These are phyloP conservation scores for Parastagonospora avenae DNA, from an alignment of 2,329 filamentous ascomycete species.

Conservation along the genomic window DNA sequence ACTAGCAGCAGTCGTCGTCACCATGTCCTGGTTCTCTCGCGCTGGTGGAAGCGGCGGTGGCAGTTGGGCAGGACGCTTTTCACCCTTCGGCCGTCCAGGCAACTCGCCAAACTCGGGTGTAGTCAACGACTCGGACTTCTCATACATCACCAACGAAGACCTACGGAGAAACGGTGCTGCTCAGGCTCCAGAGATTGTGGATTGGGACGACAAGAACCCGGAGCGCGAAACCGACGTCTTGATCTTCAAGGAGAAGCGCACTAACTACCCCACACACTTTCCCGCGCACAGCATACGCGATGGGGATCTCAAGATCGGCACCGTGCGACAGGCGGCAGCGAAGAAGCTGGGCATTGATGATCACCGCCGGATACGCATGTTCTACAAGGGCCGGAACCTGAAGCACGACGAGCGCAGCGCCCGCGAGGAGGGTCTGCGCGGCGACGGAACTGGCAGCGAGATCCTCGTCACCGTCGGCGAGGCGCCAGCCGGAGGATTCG, in stretches of 20 bases:
- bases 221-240: constrained; percentile 70
- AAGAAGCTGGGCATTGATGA: constrained; percentile 68
- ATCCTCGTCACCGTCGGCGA: constrained; percentile 65
- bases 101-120: constrained; percentile 52
- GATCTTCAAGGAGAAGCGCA: constrained; percentile 69
- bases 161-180: constrained; percentile 56
- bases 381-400: constrained; percentile 74
- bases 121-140: constrained; percentile 77
- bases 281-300: constrained; percentile 77
- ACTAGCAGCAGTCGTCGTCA: constrained; percentile 49
- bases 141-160: constrained; percentile 82
- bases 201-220: constrained; percentile 47
- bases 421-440: constrained; percentile 62
- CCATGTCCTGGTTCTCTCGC: constrained; percentile 56
- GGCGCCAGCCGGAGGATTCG: constrained; percentile 48
- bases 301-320: constrained; percentile 69
- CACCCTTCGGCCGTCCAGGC: constrained; percentile 54
- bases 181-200: constrained; percentile 44
- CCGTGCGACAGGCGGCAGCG: constrained; percentile 70
- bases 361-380: constrained; percentile 65
- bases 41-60: constrained; percentile 43
- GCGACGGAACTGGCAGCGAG: constrained; percentile 64
- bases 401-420: constrained; percentile 66
- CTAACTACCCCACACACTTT: constrained; percentile 72
- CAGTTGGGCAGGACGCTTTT: constrained; percentile 53